Evolutionary conservation across 495 filamentous ascomycete genomes (phyloP).

Genomic region (Bathelium albidoporum): DNA sequence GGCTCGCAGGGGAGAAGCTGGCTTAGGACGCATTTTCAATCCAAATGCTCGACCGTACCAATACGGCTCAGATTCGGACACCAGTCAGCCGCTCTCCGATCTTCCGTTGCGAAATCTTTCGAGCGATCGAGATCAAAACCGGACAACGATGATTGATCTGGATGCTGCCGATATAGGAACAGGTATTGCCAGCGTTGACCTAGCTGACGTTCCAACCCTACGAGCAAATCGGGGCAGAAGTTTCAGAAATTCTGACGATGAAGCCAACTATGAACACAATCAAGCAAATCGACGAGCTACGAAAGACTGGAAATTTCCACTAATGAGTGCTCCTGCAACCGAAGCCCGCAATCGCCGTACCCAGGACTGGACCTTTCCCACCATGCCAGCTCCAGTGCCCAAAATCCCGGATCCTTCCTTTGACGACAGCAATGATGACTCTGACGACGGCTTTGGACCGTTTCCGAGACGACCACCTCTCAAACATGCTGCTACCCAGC

Average conservation of each 20-base stretch:
- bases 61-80: slow-evolving; percentile 10
- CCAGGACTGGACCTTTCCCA: slow-evolving; percentile 54
- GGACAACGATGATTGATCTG: slow-evolving; percentile 31
- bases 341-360: slow-evolving; percentile 38
- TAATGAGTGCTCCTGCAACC: slow-evolving; percentile 42
- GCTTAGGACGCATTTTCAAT: slow-evolving; percentile 28
- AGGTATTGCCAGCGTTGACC: slow-evolving; percentile 40
- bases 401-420: slow-evolving; percentile 17
- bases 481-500: slow-evolving; percentile 26
- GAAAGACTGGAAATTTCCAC: slow-evolving; percentile 32
- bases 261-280: slow-evolving; percentile 16
- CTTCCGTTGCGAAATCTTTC: slow-evolving; percentile 27
- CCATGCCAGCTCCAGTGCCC: slow-evolving; percentile 22
- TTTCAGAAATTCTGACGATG: slow-evolving; percentile 30
- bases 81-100: slow-evolving; percentile 20
- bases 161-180: slow-evolving; percentile 46
- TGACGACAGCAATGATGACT: slow-evolving; percentile 14
- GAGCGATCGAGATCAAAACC: slow-evolving; percentile 21
- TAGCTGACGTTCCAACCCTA: slow-evolving; percentile 51
- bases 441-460: slow-evolving; percentile 18
- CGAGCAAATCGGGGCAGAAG: slow-evolving; percentile 35
- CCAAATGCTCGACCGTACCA: slow-evolving; percentile 20
- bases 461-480: slow-evolving; percentile 19
- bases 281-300: slow-evolving; percentile 27
- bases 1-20: slow-evolving; percentile 18